These are phyloP conservation scores for Acacia pycnantha DNA, from an alignment of 331 rosid species.

Conservation along the genomic window DNA sequence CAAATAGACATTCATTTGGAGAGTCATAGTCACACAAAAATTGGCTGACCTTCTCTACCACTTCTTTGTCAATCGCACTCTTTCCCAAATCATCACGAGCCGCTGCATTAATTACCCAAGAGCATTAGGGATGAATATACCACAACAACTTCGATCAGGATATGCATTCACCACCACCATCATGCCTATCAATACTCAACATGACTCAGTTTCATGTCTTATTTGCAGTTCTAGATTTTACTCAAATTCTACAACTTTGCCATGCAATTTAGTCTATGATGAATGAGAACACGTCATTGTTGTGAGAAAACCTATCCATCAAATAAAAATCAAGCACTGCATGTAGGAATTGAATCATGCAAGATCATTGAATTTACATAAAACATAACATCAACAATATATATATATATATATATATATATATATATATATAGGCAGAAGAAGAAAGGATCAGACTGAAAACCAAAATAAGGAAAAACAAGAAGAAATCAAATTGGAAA, in stretches of 20 bases:
- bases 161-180: neutral
- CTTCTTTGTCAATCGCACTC: slow-evolving; percentile 71
- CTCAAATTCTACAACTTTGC: slow-evolving; percentile 10
- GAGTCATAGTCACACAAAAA: slow-evolving; percentile 19
- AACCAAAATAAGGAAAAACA: neutral
- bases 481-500: neutral
- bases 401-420: no score
- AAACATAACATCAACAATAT: neutral
- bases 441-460: neutral
- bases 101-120: slow-evolving; percentile 47
- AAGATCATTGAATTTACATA: neutral
- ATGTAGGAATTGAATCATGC: neutral
- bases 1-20: slow-evolving; percentile 23
- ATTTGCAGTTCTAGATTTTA: slow-evolving; percentile 18
- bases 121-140: slow-evolving; percentile 31
- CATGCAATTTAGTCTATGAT: slow-evolving; percentile 5
- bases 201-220: slow-evolving; percentile 10
- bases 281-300: neutral
- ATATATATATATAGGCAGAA: neutral
- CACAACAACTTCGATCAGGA: slow-evolving; percentile 17
- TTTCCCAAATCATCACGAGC: slow-evolving; percentile 64
- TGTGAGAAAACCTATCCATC: neutral
- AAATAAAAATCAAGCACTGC: neutral
- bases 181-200: slow-evolving; percentile 12
- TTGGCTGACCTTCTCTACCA: slow-evolving; percentile 78